Evolutionary conservation across 2,329 filamentous ascomycete genomes (phyloP), one percentile per base, ranked within the genome.

Genomic region (Talaromyces pinophilus): DNA sequence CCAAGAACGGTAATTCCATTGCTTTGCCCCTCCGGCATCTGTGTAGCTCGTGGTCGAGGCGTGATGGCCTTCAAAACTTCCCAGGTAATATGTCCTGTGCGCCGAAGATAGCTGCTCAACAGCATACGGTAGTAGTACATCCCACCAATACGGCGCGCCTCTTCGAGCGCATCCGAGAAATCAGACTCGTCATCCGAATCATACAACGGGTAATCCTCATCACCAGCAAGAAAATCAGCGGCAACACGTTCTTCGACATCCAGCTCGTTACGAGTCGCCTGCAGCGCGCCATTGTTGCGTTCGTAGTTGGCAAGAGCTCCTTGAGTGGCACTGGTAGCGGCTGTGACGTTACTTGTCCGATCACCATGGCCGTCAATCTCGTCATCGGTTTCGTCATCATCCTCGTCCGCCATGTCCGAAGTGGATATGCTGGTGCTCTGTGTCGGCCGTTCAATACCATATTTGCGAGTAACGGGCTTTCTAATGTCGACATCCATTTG

Each of bases 401-500:
- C 86, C 25, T 91, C 88, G 42, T 92, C 89, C 19, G 92, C 88
- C 59, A 92, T 90, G 19, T 91, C 92, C 17, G 90, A 93, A 0
- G 92, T 93, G 25, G 88, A 89, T 64, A 91, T 88, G 44, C 88
- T 91, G 40, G 89, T 88, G 63, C 90, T 92, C 22, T 91, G 86
- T 6, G 87, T 88, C 0, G 91, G 88, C 40, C 94, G 86, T 73
- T 92, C 90, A 72, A 99, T 97, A 64, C 95, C 95, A 76, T 98
- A 98, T 71, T 90, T 88, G 73, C 95, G 92, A 3, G 88, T 92
- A 35, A 88, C 87, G 0, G 95, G 93, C 80, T 99, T 99, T 71
- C 93, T 91, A 73, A 99, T 99, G 75, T 99, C 95, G 28, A 96
- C 88, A 71, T 96, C 90, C 95, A 99, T 99, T 80, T 99, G 95